These are phyloP conservation scores for Volvariella volvacea DNA, from an alignment of 1,284 basidiomycete species.

Conservation along the genomic window DNA sequence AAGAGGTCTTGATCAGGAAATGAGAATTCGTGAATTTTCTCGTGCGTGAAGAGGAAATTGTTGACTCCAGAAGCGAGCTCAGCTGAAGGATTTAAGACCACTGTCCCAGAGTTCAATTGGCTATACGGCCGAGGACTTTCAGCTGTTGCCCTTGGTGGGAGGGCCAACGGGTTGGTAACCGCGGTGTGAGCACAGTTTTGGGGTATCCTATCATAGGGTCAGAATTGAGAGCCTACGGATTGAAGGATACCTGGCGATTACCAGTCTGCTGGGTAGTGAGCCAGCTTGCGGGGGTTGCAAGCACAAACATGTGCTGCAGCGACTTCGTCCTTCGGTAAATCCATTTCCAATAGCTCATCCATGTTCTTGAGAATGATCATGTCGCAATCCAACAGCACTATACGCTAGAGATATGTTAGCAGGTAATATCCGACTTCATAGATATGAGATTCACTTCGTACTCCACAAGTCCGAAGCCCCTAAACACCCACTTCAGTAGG, in stretches of 20 bases:
- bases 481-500: conserved; percentile 17
- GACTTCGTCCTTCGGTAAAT: conserved; percentile 65
- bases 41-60: conserved; percentile 61
- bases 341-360: conserved; percentile 84
- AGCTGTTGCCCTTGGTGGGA: conserved; percentile 39
- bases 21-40: conserved; percentile 61
- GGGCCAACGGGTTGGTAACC: conserved; percentile 45
- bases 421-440: conserved; percentile 1
- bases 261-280: conserved; percentile 90
- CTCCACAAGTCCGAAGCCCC: conserved; percentile 70
- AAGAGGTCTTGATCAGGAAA: conserved; percentile 96
- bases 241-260: conserved; percentile 19
- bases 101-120: conserved; percentile 85
- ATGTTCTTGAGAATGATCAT: conserved; percentile 87
- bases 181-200: conserved; percentile 82
- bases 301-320: conserved; percentile 87
- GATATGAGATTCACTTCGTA: conserved; percentile 52
- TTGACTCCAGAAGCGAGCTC: conserved; percentile 46
- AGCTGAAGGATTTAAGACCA: conserved; percentile 78
- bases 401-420: conserved; percentile 39
- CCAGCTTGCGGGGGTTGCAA: conserved; percentile 83
- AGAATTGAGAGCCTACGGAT: too few species aligned
- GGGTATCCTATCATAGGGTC: conserved; percentile 36
- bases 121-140: conserved; percentile 64
- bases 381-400: conserved; percentile 86